Evolutionary conservation across 768 basidiomycete species (phyloP).

Genomic region (Glaciozyma antarctica): DNA sequence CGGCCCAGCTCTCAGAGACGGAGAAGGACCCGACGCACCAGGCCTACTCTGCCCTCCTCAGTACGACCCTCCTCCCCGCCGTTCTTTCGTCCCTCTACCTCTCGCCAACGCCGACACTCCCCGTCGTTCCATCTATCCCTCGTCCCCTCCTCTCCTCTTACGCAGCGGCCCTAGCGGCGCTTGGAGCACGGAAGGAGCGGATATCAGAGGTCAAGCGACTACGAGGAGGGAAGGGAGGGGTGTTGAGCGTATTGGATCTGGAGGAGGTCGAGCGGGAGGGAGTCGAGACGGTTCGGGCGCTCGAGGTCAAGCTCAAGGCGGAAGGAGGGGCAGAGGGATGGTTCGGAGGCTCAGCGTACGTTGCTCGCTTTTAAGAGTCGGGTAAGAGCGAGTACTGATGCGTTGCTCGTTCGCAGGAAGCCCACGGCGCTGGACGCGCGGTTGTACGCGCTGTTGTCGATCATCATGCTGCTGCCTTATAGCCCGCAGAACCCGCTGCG

Average conservation of each 20-base stretch:
- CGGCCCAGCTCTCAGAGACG: background rate
- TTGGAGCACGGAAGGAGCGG: constrained; percentile 1
- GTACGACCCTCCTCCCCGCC: constrained; percentile 20
- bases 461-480: constrained; percentile 17
- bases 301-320: constrained; percentile 13
- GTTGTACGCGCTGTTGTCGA: constrained; percentile 15
- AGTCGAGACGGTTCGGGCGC: constrained; percentile 12
- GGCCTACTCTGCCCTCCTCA: constrained; percentile 21
- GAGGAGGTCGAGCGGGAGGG: constrained; percentile 29
- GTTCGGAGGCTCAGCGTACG: constrained; percentile 18
- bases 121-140: constrained; percentile 3
- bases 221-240: constrained; percentile 11
- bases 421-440: constrained; percentile 16
- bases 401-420: background rate
- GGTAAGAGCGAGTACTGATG: too few species aligned
- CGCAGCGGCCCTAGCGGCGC: background rate
- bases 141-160: background rate
- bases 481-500: constrained; percentile 8
- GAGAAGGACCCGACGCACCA: constrained; percentile 16
- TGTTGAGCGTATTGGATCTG: constrained; percentile 11
- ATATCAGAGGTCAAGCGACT: constrained; percentile 20
- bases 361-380: too few species aligned
- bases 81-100: constrained; percentile 23
- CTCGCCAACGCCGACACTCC: background rate
- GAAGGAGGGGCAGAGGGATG: background rate